Evolutionary conservation across 2,329 filamentous ascomycete genomes (phyloP), one percentile per base, ranked within the genome.

Genomic region (Mycosphaerella sp.): DNA sequence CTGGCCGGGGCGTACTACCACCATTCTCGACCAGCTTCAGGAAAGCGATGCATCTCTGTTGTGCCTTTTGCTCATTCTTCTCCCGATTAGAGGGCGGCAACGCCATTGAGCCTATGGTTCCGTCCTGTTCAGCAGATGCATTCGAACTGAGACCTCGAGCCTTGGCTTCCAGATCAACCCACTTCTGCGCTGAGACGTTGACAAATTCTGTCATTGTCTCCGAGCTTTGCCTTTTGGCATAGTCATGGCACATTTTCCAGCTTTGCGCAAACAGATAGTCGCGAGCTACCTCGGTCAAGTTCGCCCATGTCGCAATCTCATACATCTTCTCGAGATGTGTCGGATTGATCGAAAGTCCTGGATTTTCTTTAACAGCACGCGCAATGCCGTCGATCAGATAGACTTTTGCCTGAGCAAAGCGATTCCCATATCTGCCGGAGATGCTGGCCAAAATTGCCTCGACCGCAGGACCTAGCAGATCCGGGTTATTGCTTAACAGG

Each of bases 301-400:
- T 70, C 4, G 69, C 60, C 25, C 68, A 65, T 25, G 66, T 64
- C 10, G 69, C 42, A 16, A 49, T 44, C 18, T 49, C 43, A 41
- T 54, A 41, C 2, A 74, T 54, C n/a, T 67, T 60, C 2, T 48
- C 49, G 27, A 54, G 48, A n/a, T 54, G 47, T 18, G 16, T 14
- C 21, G 30, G 30, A 25, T 40, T 41, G 16, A 54, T 28, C 12
- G 36, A 54, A 5, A 71, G 56, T 6, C 37, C 28, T 3, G 59
- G 17, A 6, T 47, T 36, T 4, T 49, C 28, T 21, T 59, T 57
- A 10, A 70, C 59, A 4, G 71, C 72, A 43, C 61, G 47, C 4
- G 66, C 61, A 6, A 76, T 60, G 2, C 73, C 73, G 44, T 75
- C 63, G 4, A 76, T 53, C 7, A 75, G 49, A 46, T 72, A 75